Evolutionary conservation across 345 rosid species (phyloP).

Genomic region (Laguncularia racemosa): DNA sequence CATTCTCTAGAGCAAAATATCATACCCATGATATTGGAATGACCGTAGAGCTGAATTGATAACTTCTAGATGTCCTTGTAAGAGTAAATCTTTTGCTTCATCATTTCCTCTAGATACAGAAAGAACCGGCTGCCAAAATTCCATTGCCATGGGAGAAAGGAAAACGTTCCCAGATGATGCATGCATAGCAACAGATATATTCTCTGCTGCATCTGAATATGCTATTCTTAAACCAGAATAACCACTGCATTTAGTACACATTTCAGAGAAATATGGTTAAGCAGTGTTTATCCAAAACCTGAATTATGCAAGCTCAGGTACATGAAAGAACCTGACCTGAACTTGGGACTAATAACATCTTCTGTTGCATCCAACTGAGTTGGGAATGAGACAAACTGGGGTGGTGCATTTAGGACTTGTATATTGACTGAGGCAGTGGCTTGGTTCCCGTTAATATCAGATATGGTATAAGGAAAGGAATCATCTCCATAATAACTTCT

Average conservation of each 20-base stretch:
- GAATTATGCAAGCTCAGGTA: background rate
- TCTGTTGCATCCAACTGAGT: constrained; percentile 65
- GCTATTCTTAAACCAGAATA: constrained; percentile 58
- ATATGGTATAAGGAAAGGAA: constrained; percentile 53
- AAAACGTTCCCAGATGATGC: constrained; percentile 50
- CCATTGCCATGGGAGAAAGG: constrained; percentile 61
- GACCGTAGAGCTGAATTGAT: constrained; percentile 68
- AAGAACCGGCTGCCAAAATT: constrained; percentile 57
- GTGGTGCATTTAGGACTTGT: constrained; percentile 62
- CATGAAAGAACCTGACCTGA: constrained; percentile 28
- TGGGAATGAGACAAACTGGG: constrained; percentile 68
- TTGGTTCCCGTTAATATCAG: constrained; percentile 57
- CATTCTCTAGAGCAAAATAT: background rate
- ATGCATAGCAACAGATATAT: constrained; percentile 53
- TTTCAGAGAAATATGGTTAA: background rate
- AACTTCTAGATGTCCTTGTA: constrained; percentile 56
- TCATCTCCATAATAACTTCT: constrained; percentile 69
- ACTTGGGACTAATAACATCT: constrained; percentile 64
- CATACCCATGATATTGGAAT: constrained; percentile 81
- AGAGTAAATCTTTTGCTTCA: constrained; percentile 34
- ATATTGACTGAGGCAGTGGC: constrained; percentile 57
- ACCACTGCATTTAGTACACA: constrained; percentile 36
- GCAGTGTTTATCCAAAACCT: background rate
- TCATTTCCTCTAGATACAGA: constrained; percentile 32
- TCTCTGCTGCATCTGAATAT: constrained; percentile 60